phyloP scores from a whole-genome alignment of 208 protist genomes.

The Crithidia fasciculata region DNA sequence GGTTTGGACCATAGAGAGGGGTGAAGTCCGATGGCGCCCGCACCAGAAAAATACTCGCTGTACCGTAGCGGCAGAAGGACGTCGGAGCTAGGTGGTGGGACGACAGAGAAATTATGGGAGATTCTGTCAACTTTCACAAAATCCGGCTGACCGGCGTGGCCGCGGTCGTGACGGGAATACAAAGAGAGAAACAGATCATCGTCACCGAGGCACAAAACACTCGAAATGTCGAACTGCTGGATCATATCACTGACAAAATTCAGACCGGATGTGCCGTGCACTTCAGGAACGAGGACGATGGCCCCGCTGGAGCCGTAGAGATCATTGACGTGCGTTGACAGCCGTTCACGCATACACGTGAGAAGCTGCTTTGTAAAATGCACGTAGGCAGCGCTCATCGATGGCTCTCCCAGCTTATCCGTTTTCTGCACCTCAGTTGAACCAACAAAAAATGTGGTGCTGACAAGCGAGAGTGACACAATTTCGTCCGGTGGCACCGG shows the following conservation, averaged over 20 bases:
- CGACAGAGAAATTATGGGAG: constrained; percentile 54
- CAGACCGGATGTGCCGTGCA: constrained; percentile 61
- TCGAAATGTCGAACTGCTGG: constrained; percentile 61
- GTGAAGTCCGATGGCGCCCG: constrained; percentile 59
- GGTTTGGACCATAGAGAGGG: constrained; percentile 70
- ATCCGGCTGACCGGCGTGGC: constrained; percentile 15
- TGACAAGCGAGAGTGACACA: constrained; percentile 49
- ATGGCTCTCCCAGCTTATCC: constrained; percentile 35
- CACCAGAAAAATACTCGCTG: constrained; percentile 76
- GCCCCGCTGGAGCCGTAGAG: constrained; percentile 75
- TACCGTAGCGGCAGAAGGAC: constrained; percentile 48
- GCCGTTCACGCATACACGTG: constrained; percentile 45
- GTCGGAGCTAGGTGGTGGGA: constrained; percentile 32
- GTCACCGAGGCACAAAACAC: constrained; percentile 77
- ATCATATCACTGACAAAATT: constrained; percentile 74
- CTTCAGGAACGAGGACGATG: constrained; percentile 69
- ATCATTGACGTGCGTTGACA: constrained; percentile 53
- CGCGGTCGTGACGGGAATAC: constrained; percentile 36
- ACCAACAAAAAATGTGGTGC: constrained; percentile 82
- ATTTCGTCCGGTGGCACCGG: constrained; percentile 76
- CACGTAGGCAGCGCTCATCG: constrained; percentile 63
- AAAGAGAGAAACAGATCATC: constrained; percentile 80
- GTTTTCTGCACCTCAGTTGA: constrained; percentile 61
- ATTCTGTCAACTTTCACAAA: constrained; percentile 64
- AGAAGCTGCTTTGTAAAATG: constrained; percentile 57